phyloP scores from a whole-genome alignment of 441 rosid species.

The Erysimum pusillum region DNA sequence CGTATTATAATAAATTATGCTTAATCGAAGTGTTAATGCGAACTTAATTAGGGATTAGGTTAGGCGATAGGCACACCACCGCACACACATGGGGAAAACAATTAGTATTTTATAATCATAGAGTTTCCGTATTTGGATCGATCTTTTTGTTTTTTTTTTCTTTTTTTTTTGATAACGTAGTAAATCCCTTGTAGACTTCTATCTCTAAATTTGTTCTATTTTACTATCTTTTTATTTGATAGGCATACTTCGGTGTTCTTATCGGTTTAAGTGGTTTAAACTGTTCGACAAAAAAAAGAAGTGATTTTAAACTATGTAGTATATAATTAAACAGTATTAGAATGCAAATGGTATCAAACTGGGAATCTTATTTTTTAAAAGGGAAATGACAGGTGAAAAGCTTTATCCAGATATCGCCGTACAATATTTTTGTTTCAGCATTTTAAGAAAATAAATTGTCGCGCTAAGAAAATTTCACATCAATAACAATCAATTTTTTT shows the following conservation, averaged over 20 bases:
- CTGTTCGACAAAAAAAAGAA: too few relatives aligned
- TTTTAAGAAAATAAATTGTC: neutral
- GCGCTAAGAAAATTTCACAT: neutral
- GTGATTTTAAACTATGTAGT: neutral
- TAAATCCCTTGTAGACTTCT: neutral
- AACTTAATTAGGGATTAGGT: slow-evolving; percentile 12
- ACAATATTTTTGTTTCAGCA: neutral
- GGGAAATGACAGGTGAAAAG: slow-evolving; percentile 15
- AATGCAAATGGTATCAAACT: neutral
- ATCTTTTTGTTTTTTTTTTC: neutral
- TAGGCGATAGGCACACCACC: slow-evolving; percentile 18
- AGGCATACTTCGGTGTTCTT: neutral
- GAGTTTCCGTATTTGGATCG: slow-evolving; percentile 35
- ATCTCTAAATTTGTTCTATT: slow-evolving; percentile 11
- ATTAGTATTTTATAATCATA: slow-evolving; percentile 13
- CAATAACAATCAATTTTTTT: slow-evolving; percentile 5
- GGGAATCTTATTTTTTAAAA: neutral
- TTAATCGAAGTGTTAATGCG: slow-evolving; percentile 9
- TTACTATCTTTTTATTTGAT: neutral
- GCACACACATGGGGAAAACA: slow-evolving; percentile 4
- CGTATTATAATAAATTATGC: neutral
- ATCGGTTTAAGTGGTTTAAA: too few relatives aligned
- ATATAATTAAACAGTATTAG: neutral
- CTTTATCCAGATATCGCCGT: slow-evolving; percentile 8
- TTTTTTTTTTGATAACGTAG: too few relatives aligned